Evolutionary conservation across 352 stramenopile species (phyloP).

Genomic region (Globisporangium emineosum): DNA sequence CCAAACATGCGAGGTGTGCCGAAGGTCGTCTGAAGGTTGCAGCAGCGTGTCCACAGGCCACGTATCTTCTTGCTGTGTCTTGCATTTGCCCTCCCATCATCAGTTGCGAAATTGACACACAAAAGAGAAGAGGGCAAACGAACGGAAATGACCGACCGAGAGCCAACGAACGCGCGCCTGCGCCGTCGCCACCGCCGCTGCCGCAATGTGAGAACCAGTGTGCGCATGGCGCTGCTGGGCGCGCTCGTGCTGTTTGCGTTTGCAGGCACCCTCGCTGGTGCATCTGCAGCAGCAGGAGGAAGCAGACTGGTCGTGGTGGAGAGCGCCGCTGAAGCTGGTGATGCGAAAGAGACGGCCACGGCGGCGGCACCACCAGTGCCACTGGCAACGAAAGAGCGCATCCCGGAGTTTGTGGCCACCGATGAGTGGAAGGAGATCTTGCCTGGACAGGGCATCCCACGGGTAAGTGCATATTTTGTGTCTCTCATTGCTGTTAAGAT

Average conservation of each 20-base stretch:
- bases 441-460: slow-evolving; percentile 52
- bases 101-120: slow-evolving; percentile 11
- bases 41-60: slow-evolving; percentile 1
- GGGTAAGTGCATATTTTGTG: slow-evolving; percentile 30
- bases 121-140: neutral
- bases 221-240: slow-evolving; percentile 1
- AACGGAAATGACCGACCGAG: neutral
- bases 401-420: slow-evolving; percentile 63
- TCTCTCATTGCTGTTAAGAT: neutral
- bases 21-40: slow-evolving; percentile 10
- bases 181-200: neutral
- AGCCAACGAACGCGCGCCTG: slow-evolving; percentile 8
- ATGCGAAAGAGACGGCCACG: slow-evolving; percentile 11
- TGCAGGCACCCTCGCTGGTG: neutral
- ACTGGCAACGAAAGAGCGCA: slow-evolving; percentile 3
- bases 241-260: slow-evolving; percentile 9
- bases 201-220: neutral
- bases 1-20: neutral
- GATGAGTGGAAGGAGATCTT: slow-evolving; percentile 59
- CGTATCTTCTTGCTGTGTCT: slow-evolving; percentile 7
- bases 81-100: neutral
- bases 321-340: slow-evolving; percentile 9
- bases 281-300: neutral
- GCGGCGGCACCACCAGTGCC: neutral
- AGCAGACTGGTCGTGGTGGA: slow-evolving; percentile 13